Base-by-base conservation (phyloP, 257 asterid genomes). In the Solanum verrucosum region DNA sequence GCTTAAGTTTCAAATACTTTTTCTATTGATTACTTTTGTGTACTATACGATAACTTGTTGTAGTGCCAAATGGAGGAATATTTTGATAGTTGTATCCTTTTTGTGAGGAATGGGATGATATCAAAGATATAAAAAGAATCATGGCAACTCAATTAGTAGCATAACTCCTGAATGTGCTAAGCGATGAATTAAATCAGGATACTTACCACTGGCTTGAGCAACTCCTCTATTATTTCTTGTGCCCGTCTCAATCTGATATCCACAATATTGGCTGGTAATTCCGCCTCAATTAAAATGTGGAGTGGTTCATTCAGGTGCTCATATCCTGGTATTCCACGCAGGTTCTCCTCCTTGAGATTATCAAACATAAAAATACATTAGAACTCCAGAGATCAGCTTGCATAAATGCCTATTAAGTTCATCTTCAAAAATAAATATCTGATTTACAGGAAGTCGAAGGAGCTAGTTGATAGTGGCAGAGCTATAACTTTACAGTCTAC, bases 261-360 rank as follows among this genome's bases (percentile, higher is more conserved):
- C 81, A 95, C 92, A 6, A 96, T 46, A 49, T 86, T 95, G 90
- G 98, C 97, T 7, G 99, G 99, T 90, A 96, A 91, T 90, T 96
- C 98, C 20, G 99, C 99, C 94, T 96, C 99, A 49, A 96, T 94
- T 88, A 96, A 89, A 87, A 96, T 94, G 90, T 96, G 98, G 85
- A 96, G 96, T 73, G 93, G 97, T 90, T 96, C 99, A 86, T 93
- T 94, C 75, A 96, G 98, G 92, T 96, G 99, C 91, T 96, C 99
- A 85, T 96, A 96, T 35, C 99, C 99, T n/a, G 98, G 99, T 84
- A 98, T 92, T 52, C 98, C 99, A 63, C 95, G 91, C 60, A 96
- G 93, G 91, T 94, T 96, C 90, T 95, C 99, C 92, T 96, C 98
- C 99, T 96, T 89, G 52, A 88, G 90, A 89, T 89, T 84, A 88